Percentiles rank a stretch among this genome's conserved stretches.
These are phyloP conservation scores for Karstenula rhodostoma DNA, from an alignment of 2,329 filamentous ascomycete genomes.

Conservation along the genomic window DNA sequence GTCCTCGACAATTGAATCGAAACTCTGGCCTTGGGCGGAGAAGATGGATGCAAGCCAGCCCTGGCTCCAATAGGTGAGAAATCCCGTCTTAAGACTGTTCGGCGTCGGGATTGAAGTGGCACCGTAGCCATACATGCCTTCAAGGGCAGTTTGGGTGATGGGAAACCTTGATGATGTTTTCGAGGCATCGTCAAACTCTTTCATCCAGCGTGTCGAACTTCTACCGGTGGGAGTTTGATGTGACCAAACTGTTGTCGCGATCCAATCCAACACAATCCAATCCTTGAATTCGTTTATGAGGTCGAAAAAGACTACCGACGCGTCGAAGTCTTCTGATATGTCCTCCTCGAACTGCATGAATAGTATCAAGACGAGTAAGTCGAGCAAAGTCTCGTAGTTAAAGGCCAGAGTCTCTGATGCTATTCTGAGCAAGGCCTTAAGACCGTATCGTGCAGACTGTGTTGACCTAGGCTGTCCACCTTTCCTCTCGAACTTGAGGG, in stretches of 20 bases:
- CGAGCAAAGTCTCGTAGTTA: conserved; percentile 78
- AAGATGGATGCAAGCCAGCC: conserved; percentile 54
- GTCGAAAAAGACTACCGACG: conserved; percentile 67
- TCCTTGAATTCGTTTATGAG: conserved; percentile 59
- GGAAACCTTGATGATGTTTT: conserved; percentile 39
- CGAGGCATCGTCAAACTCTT: conserved; percentile 33
- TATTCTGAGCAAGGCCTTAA: conserved; percentile 76
- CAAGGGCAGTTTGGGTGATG: conserved; percentile 47
- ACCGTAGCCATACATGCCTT: conserved; percentile 42
- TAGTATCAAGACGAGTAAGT: conserved; percentile 81
- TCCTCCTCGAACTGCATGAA: conserved; percentile 84
- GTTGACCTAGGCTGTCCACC: conserved; percentile 52
- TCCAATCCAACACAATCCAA: conserved; percentile 45
- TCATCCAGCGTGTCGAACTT: conserved; percentile 35
- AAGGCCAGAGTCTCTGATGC: conserved; percentile 80
- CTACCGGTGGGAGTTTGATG: conserved; percentile 39
- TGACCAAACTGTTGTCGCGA: conserved; percentile 45
- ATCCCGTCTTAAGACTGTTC: conserved; percentile 32
- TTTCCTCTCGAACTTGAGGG: conserved; percentile 53
- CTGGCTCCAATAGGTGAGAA: conserved; percentile 57
- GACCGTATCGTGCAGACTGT: conserved; percentile 76
- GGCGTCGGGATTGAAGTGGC: conserved; percentile 45
- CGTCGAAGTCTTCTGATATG: conserved; percentile 72
- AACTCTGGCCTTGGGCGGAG: conserved; percentile 38
- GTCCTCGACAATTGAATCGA: conserved; percentile 48